phyloP scores from a whole-genome alignment of 225 moss, liverwort and hornwort species.

The Marchantia polymorpha region DNA sequence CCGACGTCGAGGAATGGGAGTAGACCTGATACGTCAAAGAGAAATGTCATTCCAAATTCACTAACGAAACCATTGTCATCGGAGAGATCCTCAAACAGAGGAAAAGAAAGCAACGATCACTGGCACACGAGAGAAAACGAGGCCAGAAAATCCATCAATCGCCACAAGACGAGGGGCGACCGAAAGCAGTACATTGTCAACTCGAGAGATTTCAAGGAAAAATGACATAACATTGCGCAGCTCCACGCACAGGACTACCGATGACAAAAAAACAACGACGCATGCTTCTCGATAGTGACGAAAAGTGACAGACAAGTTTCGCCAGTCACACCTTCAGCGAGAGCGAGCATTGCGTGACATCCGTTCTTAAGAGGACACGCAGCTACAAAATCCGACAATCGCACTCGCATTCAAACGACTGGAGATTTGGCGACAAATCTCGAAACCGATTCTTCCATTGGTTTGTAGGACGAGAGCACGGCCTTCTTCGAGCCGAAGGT shows the following conservation, averaged over 20 bases:
- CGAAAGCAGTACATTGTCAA: neutral
- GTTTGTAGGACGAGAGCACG: neutral
- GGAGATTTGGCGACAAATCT: constrained; percentile 1
- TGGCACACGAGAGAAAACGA: no score
- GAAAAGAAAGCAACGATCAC: neutral
- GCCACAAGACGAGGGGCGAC: neutral
- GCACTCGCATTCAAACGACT: neutral
- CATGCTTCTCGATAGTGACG: neutral
- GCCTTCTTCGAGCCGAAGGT: neutral
- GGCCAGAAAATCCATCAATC: neutral
- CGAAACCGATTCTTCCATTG: neutral
- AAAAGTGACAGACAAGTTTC: no score
- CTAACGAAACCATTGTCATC: neutral
- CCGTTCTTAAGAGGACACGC: neutral
- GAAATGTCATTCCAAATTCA: no score
- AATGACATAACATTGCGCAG: neutral
- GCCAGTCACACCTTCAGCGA: constrained; percentile 4
- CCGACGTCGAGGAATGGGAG: neutral
- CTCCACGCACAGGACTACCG: neutral
- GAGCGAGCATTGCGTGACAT: constrained; percentile 5
- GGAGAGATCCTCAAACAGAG: neutral
- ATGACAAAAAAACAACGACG: neutral
- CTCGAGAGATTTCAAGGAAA: neutral
- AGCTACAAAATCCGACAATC: neutral
- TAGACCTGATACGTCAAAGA: neutral